These are phyloP conservation scores for Neurospora pannonica DNA, from an alignment of 495 filamentous ascomycete genomes.

Conservation along the genomic window DNA sequence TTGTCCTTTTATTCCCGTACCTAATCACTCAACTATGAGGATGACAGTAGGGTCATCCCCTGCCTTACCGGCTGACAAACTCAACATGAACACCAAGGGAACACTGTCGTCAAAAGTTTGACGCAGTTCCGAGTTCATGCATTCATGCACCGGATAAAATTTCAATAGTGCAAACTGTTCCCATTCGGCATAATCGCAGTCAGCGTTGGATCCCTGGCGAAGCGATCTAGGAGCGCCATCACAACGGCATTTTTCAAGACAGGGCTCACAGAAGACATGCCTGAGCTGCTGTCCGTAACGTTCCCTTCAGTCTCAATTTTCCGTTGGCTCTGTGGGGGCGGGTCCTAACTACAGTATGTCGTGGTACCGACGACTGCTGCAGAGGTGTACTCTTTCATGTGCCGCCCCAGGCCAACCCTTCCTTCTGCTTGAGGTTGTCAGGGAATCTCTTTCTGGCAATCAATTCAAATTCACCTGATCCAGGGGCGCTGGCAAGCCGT, in stretches of 20 bases:
- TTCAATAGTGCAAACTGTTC: not conserved
- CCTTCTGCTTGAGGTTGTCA: not conserved
- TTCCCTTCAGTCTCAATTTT: not conserved
- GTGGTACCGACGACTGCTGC: not conserved
- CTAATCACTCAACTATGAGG: not conserved
- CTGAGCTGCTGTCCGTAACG: not conserved
- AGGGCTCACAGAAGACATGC: constrained; percentile 1
- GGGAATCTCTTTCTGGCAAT: not conserved
- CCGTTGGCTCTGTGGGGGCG: constrained; percentile 1
- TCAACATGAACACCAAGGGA: not conserved
- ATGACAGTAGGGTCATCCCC: not conserved
- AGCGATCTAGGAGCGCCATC: not conserved
- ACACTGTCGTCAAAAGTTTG: not conserved
- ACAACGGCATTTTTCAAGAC: constrained; percentile 5
- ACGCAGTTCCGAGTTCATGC: not conserved
- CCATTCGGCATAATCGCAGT: not conserved
- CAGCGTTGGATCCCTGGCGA: constrained; percentile 2
- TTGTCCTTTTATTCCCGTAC: not conserved
- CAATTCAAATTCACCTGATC: not conserved
- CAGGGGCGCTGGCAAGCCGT: not conserved
- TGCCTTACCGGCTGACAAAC: not conserved
- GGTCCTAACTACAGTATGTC: not conserved
- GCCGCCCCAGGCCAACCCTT: not conserved
- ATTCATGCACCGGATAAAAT: not conserved
- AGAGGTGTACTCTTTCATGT: not conserved